These are phyloP conservation scores for Fraxinus ornus DNA, from an alignment of 305 asterid species.

Conservation along the genomic window DNA sequence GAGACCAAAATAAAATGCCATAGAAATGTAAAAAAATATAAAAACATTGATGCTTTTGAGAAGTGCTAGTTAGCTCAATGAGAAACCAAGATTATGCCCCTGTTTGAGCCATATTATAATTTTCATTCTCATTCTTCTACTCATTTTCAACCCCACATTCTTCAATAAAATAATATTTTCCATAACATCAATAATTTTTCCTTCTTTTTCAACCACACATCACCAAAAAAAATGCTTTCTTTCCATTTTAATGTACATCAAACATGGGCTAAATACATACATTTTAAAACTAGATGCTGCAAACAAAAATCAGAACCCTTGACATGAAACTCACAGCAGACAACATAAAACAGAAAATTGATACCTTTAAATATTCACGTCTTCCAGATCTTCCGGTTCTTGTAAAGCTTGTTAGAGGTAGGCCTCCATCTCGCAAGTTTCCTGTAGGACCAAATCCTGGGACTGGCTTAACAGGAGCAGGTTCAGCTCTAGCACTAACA, in stretches of 20 bases:
- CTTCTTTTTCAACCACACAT: no score
- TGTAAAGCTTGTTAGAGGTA: constrained; percentile 32
- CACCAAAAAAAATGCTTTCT: no score
- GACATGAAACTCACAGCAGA: neutral
- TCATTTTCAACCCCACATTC: no score
- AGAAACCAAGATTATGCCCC: neutral
- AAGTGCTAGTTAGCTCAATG: neutral
- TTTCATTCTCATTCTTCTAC: no score
- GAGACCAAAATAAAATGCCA: neutral
- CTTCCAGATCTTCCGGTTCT: constrained; percentile 56
- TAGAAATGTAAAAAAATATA: neutral
- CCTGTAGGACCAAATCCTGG: constrained; percentile 50
- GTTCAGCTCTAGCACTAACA: constrained; percentile 48
- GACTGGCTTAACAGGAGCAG: constrained; percentile 44
- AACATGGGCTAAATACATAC: neutral
- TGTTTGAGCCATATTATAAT: no score
- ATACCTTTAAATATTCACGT: constrained; percentile 52
- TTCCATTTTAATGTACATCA: no score
- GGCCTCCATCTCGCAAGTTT: constrained; percentile 39
- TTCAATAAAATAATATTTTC: no score
- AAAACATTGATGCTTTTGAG: neutral
- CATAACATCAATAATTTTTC: no score
- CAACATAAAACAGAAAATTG: constrained; percentile 17
- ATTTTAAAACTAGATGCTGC: constrained; percentile 13
- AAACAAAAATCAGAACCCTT: constrained; percentile 2